phyloP scores from a whole-genome alignment of 208 protist genomes.

The Trypanosoma cruzi region DNA sequence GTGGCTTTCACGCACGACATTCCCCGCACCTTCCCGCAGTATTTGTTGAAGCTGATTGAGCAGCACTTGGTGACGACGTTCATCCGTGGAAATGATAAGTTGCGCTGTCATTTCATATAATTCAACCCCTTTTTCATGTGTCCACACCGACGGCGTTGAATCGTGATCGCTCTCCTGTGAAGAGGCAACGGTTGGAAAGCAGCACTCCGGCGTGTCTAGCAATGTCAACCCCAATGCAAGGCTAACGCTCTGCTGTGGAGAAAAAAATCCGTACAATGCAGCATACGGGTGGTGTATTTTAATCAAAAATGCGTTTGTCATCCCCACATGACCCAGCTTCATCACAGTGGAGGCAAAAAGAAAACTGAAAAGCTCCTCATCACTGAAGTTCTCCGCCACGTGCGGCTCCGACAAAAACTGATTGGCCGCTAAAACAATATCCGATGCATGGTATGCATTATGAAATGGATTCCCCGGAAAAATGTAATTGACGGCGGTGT shows the following conservation, averaged over 20 bases:
- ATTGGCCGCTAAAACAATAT: slow-evolving; percentile 71
- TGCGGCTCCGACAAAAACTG: slow-evolving; percentile 49
- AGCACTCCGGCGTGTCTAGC: slow-evolving; percentile 44
- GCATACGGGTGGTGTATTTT: slow-evolving; percentile 60
- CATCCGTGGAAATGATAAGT: slow-evolving; percentile 66
- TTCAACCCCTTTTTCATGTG: slow-evolving; percentile 31
- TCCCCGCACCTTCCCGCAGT: slow-evolving; percentile 24
- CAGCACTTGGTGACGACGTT: slow-evolving; percentile 43
- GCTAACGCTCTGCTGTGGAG: slow-evolving; percentile 56
- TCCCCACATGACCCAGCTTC: slow-evolving; percentile 54
- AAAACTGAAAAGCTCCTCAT: slow-evolving; percentile 60
- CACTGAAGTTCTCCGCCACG: slow-evolving; percentile 36
- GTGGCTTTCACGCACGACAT: slow-evolving; percentile 36
- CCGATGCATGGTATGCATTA: slow-evolving; percentile 68
- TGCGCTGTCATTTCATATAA: slow-evolving; percentile 55
- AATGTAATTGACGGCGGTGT: slow-evolving; percentile 44
- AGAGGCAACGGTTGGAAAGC: slow-evolving; percentile 40
- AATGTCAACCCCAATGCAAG: slow-evolving; percentile 52
- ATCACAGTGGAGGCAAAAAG: slow-evolving; percentile 54
- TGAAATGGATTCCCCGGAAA: slow-evolving; percentile 72
- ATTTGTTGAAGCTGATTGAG: slow-evolving; percentile 33
- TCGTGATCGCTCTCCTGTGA: background rate
- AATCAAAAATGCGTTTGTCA: slow-evolving; percentile 81
- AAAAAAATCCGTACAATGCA: slow-evolving; percentile 44
- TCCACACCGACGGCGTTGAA: slow-evolving; percentile 38